Evolutionary conservation across 2,329 filamentous ascomycete genomes (phyloP).

Genomic region (Cladophialophora chaetospira): DNA sequence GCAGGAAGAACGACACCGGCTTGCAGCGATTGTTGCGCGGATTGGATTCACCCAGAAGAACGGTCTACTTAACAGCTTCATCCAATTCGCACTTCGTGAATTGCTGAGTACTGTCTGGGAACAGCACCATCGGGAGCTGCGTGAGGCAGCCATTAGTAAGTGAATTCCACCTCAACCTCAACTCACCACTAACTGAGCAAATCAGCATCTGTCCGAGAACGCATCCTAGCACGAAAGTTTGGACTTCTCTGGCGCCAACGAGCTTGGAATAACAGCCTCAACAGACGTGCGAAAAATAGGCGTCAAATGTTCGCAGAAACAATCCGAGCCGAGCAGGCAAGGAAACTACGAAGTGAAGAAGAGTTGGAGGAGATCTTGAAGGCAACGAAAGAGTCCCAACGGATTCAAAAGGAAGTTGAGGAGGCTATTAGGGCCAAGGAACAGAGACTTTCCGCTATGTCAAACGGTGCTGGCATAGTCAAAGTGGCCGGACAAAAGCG

Average conservation of each 20-base stretch:
- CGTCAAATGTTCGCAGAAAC: conserved; percentile 37
- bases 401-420: conserved; percentile 27
- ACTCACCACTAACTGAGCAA: neutral
- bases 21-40: conserved; percentile 18
- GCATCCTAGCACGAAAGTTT: conserved; percentile 41
- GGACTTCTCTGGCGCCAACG: conserved; percentile 41
- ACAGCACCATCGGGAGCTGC: conserved; percentile 22
- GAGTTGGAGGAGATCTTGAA: conserved; percentile 31
- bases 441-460: neutral
- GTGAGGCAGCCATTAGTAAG: conserved; percentile 25
- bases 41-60: conserved; percentile 23
- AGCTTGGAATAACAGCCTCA: conserved; percentile 40
- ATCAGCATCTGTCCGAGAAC: conserved; percentile 36
- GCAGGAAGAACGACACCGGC: conserved; percentile 11
- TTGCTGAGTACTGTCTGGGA: conserved; percentile 22
- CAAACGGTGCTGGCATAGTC: conserved; percentile 3
- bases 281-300: conserved; percentile 40
- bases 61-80: conserved; percentile 28
- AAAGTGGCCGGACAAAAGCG: conserved; percentile 32
- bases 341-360: conserved; percentile 27
- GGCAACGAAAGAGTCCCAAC: conserved; percentile 28
- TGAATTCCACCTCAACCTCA: neutral
- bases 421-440: conserved; percentile 8
- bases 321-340: conserved; percentile 28
- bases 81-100: conserved; percentile 26